A percentile compares a stretch with the other conserved stretches of the same genome.
These are phyloP conservation scores for Coprinopsis marcescibilis DNA, from an alignment of 768 basidiomycete genomes.

Conservation along the genomic window DNA sequence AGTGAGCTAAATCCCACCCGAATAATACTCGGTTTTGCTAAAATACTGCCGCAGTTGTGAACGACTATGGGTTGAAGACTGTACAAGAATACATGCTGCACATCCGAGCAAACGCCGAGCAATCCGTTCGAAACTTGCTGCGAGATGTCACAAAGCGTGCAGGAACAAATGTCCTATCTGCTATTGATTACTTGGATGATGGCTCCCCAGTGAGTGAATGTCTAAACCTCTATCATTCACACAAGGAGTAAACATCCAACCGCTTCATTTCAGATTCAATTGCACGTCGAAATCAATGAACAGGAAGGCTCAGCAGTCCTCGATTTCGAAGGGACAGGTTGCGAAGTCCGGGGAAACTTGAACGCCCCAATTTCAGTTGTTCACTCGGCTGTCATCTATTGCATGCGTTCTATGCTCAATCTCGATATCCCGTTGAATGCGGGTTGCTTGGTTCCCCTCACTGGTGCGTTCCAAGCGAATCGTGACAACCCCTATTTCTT, in stretches of 20 bases:
- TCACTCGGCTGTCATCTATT: conserved; percentile 85
- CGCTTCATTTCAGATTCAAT: conserved; percentile 46
- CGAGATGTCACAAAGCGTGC: conserved; percentile 65
- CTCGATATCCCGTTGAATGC: conserved; percentile 89
- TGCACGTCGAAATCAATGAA: conserved; percentile 74
- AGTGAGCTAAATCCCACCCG: conserved; percentile 40
- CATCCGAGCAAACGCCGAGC: conserved; percentile 85
- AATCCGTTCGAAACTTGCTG: conserved; percentile 77
- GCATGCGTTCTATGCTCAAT: conserved; percentile 82
- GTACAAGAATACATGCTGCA: conserved; percentile 94
- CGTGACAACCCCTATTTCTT: conserved; percentile 3
- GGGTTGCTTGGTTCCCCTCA: conserved; percentile 84
- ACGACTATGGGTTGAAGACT: conserved; percentile 78
- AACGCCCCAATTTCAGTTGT: conserved; percentile 84
- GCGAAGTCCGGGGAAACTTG: conserved; percentile 78
- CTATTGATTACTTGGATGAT: conserved; percentile 84
- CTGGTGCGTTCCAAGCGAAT: conserved; percentile 48
- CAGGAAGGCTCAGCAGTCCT: conserved; percentile 70
- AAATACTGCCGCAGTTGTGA: conserved; percentile 51
- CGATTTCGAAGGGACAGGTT: conserved; percentile 82
- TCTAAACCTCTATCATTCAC: no score
- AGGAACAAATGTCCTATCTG: conserved; percentile 57
- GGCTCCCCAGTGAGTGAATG: conserved; percentile 76
- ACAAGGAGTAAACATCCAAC: conserved; percentile 2
- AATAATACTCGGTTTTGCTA: background rate